Conservation (phyloP, 768 basidiomycete genomes). For the Phaeolepiota aurea region DNA sequence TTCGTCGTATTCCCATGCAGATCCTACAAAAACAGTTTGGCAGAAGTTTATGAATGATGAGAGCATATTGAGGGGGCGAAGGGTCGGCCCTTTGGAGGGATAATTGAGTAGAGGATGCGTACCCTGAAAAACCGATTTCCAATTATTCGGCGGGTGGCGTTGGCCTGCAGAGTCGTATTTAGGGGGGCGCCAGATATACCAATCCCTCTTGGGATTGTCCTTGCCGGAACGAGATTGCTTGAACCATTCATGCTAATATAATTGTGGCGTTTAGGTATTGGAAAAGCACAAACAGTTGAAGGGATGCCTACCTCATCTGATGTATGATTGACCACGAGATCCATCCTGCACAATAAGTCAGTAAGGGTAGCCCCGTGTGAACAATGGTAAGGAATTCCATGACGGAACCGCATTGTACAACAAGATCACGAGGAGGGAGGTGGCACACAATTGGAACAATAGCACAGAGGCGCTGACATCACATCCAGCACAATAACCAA, state of each 20-base stretch:
- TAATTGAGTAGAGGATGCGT: slow-evolving; percentile 4
- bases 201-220: slow-evolving; percentile 56
- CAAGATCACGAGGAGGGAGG: too few relatives aligned
- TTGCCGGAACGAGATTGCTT: slow-evolving; percentile 41
- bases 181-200: slow-evolving; percentile 71
- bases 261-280: neutral
- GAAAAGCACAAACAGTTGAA: neutral
- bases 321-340: slow-evolving; percentile 70
- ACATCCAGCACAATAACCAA: too few relatives aligned
- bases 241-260: slow-evolving; percentile 63
- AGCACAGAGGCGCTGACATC: too few relatives aligned
- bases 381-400: too few relatives aligned
- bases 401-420: too few relatives aligned
- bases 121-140: slow-evolving; percentile 64
- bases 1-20: slow-evolving; percentile 67
- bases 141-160: slow-evolving; percentile 63
- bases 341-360: slow-evolving; percentile 40
- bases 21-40: slow-evolving; percentile 34
- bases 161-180: slow-evolving; percentile 42
- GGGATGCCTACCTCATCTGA: slow-evolving; percentile 47
- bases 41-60: neutral
- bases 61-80: neutral
- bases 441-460: too few relatives aligned
- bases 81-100: neutral
- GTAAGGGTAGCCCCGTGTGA: neutral